Conservation (phyloP, 768 basidiomycete genomes). For the Cubamyces lactineus region DNA sequence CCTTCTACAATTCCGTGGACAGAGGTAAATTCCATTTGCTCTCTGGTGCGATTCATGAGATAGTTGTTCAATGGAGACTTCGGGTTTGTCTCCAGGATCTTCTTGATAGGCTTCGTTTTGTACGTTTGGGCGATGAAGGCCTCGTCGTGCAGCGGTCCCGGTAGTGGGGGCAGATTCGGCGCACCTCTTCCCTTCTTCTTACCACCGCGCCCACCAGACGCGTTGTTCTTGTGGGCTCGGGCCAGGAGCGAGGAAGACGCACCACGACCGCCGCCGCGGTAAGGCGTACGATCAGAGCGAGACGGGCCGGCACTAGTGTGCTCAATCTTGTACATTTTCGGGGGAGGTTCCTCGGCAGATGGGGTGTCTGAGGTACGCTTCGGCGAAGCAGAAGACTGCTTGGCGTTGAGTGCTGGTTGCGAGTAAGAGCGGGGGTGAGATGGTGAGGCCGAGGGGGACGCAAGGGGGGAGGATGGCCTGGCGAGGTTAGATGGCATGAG, state of each 20-base stretch:
- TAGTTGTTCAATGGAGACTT: conserved; percentile 57
- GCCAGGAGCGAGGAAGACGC: conserved; percentile 24
- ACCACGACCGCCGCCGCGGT: conserved; percentile 15
- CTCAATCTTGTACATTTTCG: conserved; percentile 27
- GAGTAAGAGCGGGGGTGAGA: conserved; percentile 45
- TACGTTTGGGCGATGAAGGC: conserved; percentile 36
- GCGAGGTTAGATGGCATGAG: conserved; percentile 60
- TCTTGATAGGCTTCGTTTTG: conserved; percentile 34
- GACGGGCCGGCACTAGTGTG: conserved; percentile 8
- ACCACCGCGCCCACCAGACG: conserved; percentile 17
- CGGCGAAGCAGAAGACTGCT: conserved; percentile 17
- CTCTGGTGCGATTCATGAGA: conserved; percentile 26
- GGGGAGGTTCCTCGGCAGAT: conserved; percentile 24
- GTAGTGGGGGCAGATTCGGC: conserved; percentile 21
- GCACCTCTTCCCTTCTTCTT: conserved; percentile 5
- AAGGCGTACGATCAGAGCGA: background rate
- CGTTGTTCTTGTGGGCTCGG: conserved; percentile 24
- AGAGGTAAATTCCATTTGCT: conserved; percentile 34
- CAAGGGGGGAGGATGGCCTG: conserved; percentile 25
- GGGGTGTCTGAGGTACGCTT: conserved; percentile 19
- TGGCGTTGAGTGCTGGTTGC: conserved; percentile 38
- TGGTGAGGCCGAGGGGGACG: conserved; percentile 28
- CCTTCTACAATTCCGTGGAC: conserved; percentile 33
- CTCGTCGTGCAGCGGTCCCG: conserved; percentile 43
- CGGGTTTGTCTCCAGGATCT: conserved; percentile 45